Evolutionary conservation across 805 yeast species (phyloP).

Genomic region (Kodamaea leandrae): DNA sequence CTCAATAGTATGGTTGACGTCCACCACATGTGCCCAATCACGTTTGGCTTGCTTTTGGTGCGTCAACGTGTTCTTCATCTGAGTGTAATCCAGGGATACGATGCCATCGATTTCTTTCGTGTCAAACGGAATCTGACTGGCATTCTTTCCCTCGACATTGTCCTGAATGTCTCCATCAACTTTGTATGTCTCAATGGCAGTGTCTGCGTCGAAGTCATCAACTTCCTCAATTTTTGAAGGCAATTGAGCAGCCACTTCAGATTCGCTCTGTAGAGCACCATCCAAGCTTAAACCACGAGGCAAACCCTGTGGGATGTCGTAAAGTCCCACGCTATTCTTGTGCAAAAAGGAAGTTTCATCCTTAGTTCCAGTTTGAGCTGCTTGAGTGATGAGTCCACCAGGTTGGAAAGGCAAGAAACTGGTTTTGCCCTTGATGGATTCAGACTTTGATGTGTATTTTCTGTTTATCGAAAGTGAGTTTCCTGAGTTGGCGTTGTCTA

Average conservation of each 20-base stretch:
- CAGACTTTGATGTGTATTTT: constrained; percentile 58
- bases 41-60: constrained; percentile 37
- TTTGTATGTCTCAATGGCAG: constrained; percentile 5
- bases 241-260: constrained; percentile 3
- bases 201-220: constrained; percentile 7
- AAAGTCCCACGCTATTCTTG: constrained; percentile 69
- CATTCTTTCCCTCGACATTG: not conserved
- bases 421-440: constrained; percentile 65
- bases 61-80: constrained; percentile 22
- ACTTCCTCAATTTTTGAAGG: constrained; percentile 15
- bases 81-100: constrained; percentile 33
- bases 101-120: constrained; percentile 48
- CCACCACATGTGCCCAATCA: constrained; percentile 96
- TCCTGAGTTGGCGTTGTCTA: constrained; percentile 58
- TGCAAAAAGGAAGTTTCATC: constrained; percentile 49
- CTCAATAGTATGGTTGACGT: constrained; percentile 74
- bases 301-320: constrained; percentile 81
- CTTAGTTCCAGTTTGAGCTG: constrained; percentile 17
- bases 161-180: not conserved
- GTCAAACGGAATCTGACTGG: constrained; percentile 24
- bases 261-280: constrained; percentile 9
- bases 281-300: constrained; percentile 58
- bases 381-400: constrained; percentile 57
- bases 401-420: constrained; percentile 87
- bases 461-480: constrained; percentile 75